phyloP scores from a whole-genome alignment of 345 rosid genomes.

The Kernera saxatilis region DNA sequence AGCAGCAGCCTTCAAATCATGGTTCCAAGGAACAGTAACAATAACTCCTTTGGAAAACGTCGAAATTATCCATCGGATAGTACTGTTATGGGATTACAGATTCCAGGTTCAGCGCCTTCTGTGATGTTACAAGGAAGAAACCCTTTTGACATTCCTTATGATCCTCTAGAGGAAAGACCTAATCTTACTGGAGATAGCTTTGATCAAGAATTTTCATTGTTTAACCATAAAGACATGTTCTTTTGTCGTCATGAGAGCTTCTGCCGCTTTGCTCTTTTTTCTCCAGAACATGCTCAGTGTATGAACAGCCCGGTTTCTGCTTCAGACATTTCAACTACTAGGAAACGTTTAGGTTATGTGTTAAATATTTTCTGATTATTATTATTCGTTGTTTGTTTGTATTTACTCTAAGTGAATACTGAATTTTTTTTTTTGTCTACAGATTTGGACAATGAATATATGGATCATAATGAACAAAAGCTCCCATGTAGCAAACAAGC shows the following conservation, averaged over 20 bases:
- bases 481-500: background rate
- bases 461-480: slow-evolving; percentile 17
- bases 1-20: slow-evolving; percentile 32
- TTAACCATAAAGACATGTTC: slow-evolving; percentile 47
- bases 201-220: slow-evolving; percentile 50
- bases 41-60: background rate
- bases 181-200: slow-evolving; percentile 62
- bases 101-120: slow-evolving; percentile 90
- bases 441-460: slow-evolving; percentile 31
- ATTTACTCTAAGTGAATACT: background rate
- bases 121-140: slow-evolving; percentile 48
- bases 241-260: slow-evolving; percentile 79
- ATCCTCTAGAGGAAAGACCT: slow-evolving; percentile 78
- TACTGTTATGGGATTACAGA: slow-evolving; percentile 19
- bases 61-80: slow-evolving; percentile 17
- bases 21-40: slow-evolving; percentile 19
- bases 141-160: slow-evolving; percentile 87
- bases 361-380: background rate
- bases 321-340: slow-evolving; percentile 13
- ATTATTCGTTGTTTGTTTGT: background rate
- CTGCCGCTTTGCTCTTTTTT: slow-evolving; percentile 11
- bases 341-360: slow-evolving; percentile 18
- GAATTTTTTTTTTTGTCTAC: background rate
- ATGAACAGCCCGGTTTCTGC: slow-evolving; percentile 8
- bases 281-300: slow-evolving; percentile 20